Base-by-base conservation (phyloP, 1,284 basidiomycete species). In the Ustilago curta region DNA sequence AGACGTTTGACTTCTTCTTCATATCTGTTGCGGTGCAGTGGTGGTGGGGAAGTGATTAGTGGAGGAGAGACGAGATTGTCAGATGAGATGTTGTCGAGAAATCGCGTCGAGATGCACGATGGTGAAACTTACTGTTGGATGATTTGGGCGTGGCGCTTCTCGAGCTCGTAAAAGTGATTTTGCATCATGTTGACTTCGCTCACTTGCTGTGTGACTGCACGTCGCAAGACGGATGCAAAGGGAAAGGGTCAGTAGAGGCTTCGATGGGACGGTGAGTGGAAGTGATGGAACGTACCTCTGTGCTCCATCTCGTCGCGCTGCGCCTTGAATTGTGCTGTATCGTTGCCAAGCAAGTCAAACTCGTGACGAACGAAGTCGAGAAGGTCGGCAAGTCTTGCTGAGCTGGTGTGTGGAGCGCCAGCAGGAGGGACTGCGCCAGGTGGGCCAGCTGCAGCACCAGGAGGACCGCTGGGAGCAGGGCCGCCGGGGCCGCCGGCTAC, bases 291-390 rank as follows among this genome's bases (percentile, higher is more conserved):
- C 89, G 68, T 77, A 94, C 94, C 89, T 88, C 95, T 93, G 18
- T 88, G 88, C 85, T 97, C 95, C 85, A 91, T 93, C 70, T 97
- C 95, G 81, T 97, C 95, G 60, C 93, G 88, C 86, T 96, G 93
- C 37, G 87, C 88, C 71, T 93, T 90, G 81, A 93, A 88, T 29
- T 89, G 83, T 21, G 86, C 87, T 54, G 92, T 87, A 84, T 97
- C 94, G 66, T 89, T 88, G 16, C 90, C 87, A 66, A 95, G 87
- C 55, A 88, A 87, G 66, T 97, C 95, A 82, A 94, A 95, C 87
- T 97, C 95, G 59, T 91, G 89, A 75, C 91, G 90, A 82, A 97
- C 91, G 69, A 89, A 88, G 57, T 96, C 94, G 76, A 97, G 90
- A 37, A 91, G 89, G 67, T 95, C 93, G 67, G 89, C 89, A 73